phyloP scores from a whole-genome alignment of 306 rosid genomes.

The Vigna hirtella region DNA sequence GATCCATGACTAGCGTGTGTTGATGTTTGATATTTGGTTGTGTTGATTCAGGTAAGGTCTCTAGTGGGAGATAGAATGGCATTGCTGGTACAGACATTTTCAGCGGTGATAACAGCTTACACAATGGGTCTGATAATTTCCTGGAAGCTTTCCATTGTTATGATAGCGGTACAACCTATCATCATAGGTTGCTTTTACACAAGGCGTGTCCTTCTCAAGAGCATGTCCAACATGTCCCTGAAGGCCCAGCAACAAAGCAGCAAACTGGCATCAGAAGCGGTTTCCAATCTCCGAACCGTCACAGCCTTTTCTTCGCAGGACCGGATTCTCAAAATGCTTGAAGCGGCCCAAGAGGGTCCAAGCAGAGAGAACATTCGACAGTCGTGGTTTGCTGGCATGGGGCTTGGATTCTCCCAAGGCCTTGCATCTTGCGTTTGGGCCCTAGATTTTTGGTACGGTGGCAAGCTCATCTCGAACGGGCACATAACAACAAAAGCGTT shows the following conservation, averaged over 20 bases:
- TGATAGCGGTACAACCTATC: constrained; percentile 56
- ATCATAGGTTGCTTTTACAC: constrained; percentile 51
- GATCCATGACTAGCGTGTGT: neutral
- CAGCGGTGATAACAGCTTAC: constrained; percentile 57
- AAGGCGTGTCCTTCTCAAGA: constrained; percentile 49
- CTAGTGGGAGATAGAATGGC: constrained; percentile 63
- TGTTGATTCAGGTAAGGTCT: constrained; percentile 55
- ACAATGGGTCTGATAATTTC: constrained; percentile 56
- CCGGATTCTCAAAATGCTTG: constrained; percentile 46
- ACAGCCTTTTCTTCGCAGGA: constrained; percentile 63
- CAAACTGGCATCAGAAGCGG: constrained; percentile 58
- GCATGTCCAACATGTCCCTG: constrained; percentile 46
- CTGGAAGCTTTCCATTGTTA: constrained; percentile 57
- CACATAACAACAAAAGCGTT: constrained; percentile 30
- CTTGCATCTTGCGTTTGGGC: constrained; percentile 42
- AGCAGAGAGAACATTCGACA: constrained; percentile 44
- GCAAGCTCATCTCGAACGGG: constrained; percentile 45
- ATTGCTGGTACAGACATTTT: constrained; percentile 53
- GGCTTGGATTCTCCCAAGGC: constrained; percentile 45
- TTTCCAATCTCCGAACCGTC: constrained; percentile 51
- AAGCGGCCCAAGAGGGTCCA: constrained; percentile 50
- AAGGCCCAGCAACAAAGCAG: constrained; percentile 56
- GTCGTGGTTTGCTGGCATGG: constrained; percentile 55
- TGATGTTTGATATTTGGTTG: neutral
- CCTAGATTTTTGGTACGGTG: constrained; percentile 57